These are phyloP conservation scores for Sambucus nigra DNA, from an alignment of 129 eudicot species.

Conservation along the genomic window DNA sequence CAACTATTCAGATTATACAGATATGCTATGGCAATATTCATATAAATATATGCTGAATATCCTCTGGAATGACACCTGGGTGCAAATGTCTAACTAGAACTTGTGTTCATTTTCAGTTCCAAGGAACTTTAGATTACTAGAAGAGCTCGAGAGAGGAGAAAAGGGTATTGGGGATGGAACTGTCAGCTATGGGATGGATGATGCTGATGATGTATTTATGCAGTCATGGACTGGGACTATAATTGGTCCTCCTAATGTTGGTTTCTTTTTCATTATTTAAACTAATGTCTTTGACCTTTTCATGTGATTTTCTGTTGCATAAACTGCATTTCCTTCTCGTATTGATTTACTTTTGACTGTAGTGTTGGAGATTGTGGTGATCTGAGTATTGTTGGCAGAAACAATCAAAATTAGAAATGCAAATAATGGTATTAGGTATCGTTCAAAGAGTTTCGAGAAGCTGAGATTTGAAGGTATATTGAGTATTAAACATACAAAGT, in stretches of 20 bases:
- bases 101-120: slow-evolving; percentile 54
- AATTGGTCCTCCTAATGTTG: slow-evolving; percentile 70
- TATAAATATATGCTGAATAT: background rate
- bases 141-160: slow-evolving; percentile 91
- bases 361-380: too few species aligned
- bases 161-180: slow-evolving; percentile 94
- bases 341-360: slow-evolving; percentile 2
- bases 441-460: too few species aligned
- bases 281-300: background rate
- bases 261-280: slow-evolving; percentile 17
- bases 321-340: too few species aligned
- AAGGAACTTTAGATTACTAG: slow-evolving; percentile 74
- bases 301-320: background rate
- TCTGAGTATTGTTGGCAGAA: too few species aligned
- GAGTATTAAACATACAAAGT: too few species aligned
- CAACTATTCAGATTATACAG: background rate
- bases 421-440: too few species aligned
- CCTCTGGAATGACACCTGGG: too few species aligned
- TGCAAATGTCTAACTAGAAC: slow-evolving; percentile 7
- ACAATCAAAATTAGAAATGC: too few species aligned
- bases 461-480: too few species aligned
- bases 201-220: slow-evolving; percentile 81
- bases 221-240: slow-evolving; percentile 91
- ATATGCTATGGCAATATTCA: background rate
- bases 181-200: slow-evolving; percentile 92